Evolutionary conservation across 768 basidiomycete species (phyloP), one percentile per base, ranked within the genome.

Genomic region (Lactarius hengduanensis): DNA sequence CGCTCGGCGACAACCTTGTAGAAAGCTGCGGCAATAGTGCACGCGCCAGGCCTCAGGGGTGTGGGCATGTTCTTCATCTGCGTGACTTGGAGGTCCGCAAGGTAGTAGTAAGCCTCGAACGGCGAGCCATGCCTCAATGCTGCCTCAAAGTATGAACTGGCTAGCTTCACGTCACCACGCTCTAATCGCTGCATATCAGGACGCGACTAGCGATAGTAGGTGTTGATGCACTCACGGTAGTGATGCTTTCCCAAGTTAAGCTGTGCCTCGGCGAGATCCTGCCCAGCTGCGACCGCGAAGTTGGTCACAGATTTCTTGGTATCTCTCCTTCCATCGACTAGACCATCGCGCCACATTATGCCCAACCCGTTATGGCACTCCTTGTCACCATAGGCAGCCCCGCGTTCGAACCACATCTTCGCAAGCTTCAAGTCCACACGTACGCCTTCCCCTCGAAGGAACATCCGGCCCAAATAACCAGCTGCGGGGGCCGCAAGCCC

Each of bases 321-420:
- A 73, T 97, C 92, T 30, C 78, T 76, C 70, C 84, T 85, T 20
- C 87, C 80, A 34, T 86, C 84, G 3, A 89, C 77, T 22, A 98
- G 78, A 0, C 94, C 97, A 73, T 98, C 97, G 38, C 96, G 82
- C 79, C 89, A 91, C 66, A 98, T 92, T 72, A 98, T 90, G 0
- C 96, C 97, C 41, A 99, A 79, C 0, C 89, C 91, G 72, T 97
- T 98, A 65, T 89, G 86, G 69, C 88, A 90, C 76, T 98, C 96
- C 65, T 88, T 84, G 72, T 99, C 96, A 30, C 87, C 88, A 72
- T 88, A 84, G 53, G 85, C 84, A 15, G 82, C 85, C 1, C 92
- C 96, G 61, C 97, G 83, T 71, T 94, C 92, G 71, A 96, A 96
- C 97, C 97, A 99, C 80, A 96, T 84, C 79, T 88, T 93, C 10